Evolutionary conservation across 495 filamentous ascomycete genomes (phyloP), one percentile per base, ranked within the genome.

Genomic region (Daldinia grandis): DNA sequence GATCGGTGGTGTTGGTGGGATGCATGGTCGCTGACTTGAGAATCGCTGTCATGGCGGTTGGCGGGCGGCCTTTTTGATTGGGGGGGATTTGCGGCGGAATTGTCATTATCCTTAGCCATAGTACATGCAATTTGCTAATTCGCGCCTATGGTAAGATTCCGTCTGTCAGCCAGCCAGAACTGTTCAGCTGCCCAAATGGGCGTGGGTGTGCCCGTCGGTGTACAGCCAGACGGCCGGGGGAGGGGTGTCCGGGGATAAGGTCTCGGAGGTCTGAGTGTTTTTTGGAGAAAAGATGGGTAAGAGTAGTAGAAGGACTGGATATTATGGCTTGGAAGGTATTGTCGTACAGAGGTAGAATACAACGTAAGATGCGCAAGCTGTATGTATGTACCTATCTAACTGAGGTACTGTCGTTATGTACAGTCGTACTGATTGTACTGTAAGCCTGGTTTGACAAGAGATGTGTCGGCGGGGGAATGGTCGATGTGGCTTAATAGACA

Each of bases 61-160:
- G 76, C 65, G 15, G 79, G 28, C 54, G 83, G 77, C 62, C 78
- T 75, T 76, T 82, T 83, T 83, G 82, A 85, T 85, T 85, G 83
- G 83, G 73, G 71, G 67, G 74, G 71, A 72, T 47, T 60, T 51
- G 64, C 50, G 61, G 70, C 35, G 33, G 70, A 69, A 73, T 69
- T 66, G n/a, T 73, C 65, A 31, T 27, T 47, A 21, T 69, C 70
- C 70, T 73, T 73, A 53, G 70, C 70, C 70, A 73, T 73, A 61
- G 37, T 66, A 60, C 51, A 31, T 37, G 33, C n/a, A 31, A 56
- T 58, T 68, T 64, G 42, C 51, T 69, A 59, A 65, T 66, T 66
- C 60, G 58, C 60, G 53, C 64, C 64, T 72, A 72, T 60, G 31
- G 30, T 55, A 61, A 59, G 30, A 66, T 35, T 63, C 44, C 68